Evolutionary conservation across 805 yeast species (phyloP).

Genomic region (Zygoascus tannicola): DNA sequence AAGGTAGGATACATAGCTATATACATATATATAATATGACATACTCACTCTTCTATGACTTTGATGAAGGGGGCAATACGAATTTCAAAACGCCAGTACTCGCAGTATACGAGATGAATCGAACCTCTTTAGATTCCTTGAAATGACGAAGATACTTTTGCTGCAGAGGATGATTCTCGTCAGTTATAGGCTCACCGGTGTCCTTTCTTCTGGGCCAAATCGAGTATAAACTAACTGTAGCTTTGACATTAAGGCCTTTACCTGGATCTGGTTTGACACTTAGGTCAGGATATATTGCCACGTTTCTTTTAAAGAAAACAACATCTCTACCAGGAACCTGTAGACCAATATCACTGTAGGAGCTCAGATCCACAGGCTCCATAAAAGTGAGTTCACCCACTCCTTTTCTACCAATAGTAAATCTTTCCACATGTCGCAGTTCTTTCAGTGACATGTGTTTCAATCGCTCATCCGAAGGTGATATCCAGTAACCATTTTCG

Average conservation of each 20-base stretch:
- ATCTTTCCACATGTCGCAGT: conserved; percentile 50
- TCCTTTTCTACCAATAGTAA: conserved; percentile 70
- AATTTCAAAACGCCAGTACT: conserved; percentile 41
- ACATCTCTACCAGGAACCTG: conserved; percentile 60
- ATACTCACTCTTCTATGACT: no score
- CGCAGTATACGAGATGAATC: conserved; percentile 70
- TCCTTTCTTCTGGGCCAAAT: conserved; percentile 75
- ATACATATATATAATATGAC: no score
- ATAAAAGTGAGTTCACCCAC: conserved; percentile 71
- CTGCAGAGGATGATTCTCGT: conserved; percentile 64
- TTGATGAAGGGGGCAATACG: conserved; percentile 2
- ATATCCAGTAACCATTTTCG: conserved; percentile 77
- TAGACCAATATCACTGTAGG: conserved; percentile 45
- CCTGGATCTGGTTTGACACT: conserved; percentile 55
- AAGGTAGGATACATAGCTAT: no score
- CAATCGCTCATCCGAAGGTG: conserved; percentile 64
- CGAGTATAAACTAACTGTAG: conserved; percentile 61
- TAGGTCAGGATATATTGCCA: conserved; percentile 66
- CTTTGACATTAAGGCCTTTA: conserved; percentile 75
- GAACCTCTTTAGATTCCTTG: conserved; percentile 47
- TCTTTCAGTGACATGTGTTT: conserved; percentile 51
- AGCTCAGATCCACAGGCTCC: conserved; percentile 75
- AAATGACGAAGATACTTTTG: conserved; percentile 60
- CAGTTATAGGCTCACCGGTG: conserved; percentile 63
- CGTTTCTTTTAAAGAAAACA: conserved; percentile 47